These are phyloP conservation scores for Eragrostis nindensis DNA, from an alignment of 176 grass and related monocot species.

Conservation along the genomic window DNA sequence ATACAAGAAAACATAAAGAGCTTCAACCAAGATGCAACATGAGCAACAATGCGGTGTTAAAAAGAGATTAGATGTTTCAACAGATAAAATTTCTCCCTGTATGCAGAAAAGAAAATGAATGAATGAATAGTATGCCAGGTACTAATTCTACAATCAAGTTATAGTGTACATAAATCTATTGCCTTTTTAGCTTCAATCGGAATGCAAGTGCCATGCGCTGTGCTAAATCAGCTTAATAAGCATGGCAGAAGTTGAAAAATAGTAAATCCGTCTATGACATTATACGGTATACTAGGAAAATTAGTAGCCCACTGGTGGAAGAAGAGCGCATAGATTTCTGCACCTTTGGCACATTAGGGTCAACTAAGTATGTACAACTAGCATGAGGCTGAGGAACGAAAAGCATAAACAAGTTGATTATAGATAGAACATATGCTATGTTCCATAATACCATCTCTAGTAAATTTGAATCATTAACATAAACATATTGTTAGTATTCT, in stretches of 20 bases:
- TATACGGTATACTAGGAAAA: neutral
- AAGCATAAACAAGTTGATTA: neutral
- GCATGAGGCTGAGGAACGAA: constrained; percentile 10
- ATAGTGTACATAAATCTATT: neutral
- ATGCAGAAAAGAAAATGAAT: neutral
- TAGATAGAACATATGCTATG: neutral
- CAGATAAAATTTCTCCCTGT: constrained; percentile 10
- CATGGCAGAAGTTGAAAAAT: constrained; percentile 2
- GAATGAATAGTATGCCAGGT: neutral
- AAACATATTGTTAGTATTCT: neutral
- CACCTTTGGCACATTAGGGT: constrained; percentile 2
- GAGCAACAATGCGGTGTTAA: constrained; percentile 16
- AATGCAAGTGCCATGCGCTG: constrained; percentile 21
- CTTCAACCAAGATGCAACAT: constrained; percentile 5
- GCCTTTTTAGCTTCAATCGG: constrained; percentile 23
- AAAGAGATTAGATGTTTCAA: constrained; percentile 16
- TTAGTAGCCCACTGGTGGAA: neutral
- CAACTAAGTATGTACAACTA: constrained; percentile 9
- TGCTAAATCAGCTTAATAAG: neutral
- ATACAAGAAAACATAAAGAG: neutral
- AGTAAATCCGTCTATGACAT: neutral
- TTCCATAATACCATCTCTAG: constrained; percentile 4
- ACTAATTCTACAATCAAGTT: constrained; percentile 10
- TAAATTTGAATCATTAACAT: constrained; percentile 15
- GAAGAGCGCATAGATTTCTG: neutral